Percentiles rank a stretch among this genome's conserved stretches.
Evolutionary conservation across 1,284 basidiomycete genomes (phyloP).

Genomic region (Abortiporus biennis): DNA sequence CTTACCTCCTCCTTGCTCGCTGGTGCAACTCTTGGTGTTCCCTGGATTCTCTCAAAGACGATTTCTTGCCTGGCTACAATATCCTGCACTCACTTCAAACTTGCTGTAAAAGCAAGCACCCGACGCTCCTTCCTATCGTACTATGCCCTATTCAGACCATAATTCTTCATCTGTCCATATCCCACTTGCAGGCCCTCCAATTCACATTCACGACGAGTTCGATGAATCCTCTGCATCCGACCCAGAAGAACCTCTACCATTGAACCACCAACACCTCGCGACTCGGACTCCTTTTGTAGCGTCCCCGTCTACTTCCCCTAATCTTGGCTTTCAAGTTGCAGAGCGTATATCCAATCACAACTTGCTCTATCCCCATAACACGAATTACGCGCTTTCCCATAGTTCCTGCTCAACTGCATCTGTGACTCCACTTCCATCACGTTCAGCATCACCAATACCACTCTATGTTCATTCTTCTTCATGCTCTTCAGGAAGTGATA

Average conservation of each 20-base stretch:
- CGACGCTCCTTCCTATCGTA: background rate
- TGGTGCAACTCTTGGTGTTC: too few species aligned
- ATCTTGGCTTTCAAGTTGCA: slow-evolving; percentile 17
- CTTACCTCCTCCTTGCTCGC: too few species aligned
- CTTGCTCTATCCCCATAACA: slow-evolving; percentile 20
- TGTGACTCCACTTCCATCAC: slow-evolving; percentile 30
- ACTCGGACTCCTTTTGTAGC: slow-evolving; percentile 16
- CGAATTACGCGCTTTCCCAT: slow-evolving; percentile 17
- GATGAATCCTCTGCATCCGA: slow-evolving; percentile 15
- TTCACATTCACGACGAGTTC: slow-evolving; percentile 15
- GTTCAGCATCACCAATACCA: slow-evolving; percentile 28
- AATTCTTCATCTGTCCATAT: background rate
- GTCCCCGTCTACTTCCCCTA: slow-evolving; percentile 12
- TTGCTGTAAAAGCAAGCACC: too few species aligned
- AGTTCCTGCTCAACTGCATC: slow-evolving; percentile 24
- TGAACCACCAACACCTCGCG: slow-evolving; percentile 9
- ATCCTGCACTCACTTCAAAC: too few species aligned
- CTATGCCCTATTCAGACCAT: background rate
- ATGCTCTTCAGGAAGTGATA: slow-evolving; percentile 60
- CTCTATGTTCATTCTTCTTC: slow-evolving; percentile 36
- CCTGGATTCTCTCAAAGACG: too few species aligned
- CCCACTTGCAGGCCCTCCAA: slow-evolving; percentile 3
- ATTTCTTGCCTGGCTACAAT: too few species aligned
- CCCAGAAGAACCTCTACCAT: slow-evolving; percentile 8
- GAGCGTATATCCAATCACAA: slow-evolving; percentile 13